Conservation (phyloP, 2,329 filamentous ascomycete species). For the Leptographium procerum region DNA sequence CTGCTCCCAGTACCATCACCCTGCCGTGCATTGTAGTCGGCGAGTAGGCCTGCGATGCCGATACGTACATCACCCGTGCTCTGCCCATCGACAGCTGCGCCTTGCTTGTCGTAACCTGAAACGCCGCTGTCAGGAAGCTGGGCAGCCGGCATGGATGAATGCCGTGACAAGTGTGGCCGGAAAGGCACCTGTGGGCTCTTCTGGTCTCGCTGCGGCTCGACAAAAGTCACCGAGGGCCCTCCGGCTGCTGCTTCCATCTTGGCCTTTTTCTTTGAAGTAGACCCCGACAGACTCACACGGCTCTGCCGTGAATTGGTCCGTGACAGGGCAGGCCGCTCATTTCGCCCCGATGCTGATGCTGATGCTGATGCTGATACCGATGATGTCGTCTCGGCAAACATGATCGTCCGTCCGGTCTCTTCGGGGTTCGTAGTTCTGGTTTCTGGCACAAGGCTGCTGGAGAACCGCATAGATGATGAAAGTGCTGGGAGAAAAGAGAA, state of each 20-base stretch:
- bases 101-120: neutral
- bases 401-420: conserved; percentile 57
- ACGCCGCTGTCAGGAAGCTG: neutral
- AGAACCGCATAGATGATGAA: conserved; percentile 48
- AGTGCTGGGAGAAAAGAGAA: neutral
- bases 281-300: conserved; percentile 29
- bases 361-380: conserved; percentile 11
- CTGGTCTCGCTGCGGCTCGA: conserved; percentile 28
- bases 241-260: neutral
- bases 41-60: conserved; percentile 32
- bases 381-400: conserved; percentile 49
- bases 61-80: conserved; percentile 23
- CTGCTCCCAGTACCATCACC: neutral
- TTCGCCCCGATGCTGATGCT: conserved; percentile 7
- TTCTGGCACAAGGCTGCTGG: conserved; percentile 60
- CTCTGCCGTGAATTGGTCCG: conserved; percentile 35
- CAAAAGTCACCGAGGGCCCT: conserved; percentile 44
- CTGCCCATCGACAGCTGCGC: neutral
- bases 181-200: conserved; percentile 23
- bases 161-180: conserved; percentile 6
- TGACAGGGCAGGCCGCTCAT: conserved; percentile 27
- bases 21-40: conserved; percentile 22
- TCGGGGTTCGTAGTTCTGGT: conserved; percentile 56
- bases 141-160: conserved; percentile 5
- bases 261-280: conserved; percentile 27